Evolutionary conservation across 1,284 basidiomycete species (phyloP), one percentile per base, ranked within the genome.

Genomic region (Cryptococcus jaspeensis): DNA sequence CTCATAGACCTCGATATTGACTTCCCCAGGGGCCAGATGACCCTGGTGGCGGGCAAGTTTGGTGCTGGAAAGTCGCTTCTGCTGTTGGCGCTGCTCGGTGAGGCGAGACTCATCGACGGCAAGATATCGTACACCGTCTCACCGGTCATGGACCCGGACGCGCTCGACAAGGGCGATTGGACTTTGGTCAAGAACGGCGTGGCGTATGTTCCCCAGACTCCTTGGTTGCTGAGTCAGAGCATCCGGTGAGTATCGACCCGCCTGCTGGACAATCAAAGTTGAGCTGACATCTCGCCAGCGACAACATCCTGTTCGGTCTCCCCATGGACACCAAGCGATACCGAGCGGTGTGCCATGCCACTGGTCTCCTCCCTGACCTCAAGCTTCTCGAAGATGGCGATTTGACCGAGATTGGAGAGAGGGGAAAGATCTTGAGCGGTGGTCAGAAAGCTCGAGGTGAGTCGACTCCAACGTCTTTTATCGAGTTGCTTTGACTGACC

Each of bases 81-180:
- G 36, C 78, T 93, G 16, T 40, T 74, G 82, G 88, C 89, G 2
- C 81, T 94, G 20, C 81, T 95, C 4, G 92, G 92, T 13, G 92
- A 96, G 78, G 87, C 88, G 5, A 89, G 92, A 72, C 59, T 93
- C n/a, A 78, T 81, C n/a, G 64, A 69, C 15, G 82, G 82, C 1
- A 65, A 74, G 37, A 75, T 80, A 16, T 79, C 76, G 60, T 73
- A 79, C 79, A 67, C 79, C 75, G 80, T 73, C 46, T 75, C 67
- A 50, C 65, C 64, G 16, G 55, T 65, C 50, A 56, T 64, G 57
- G 52, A 61, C 80, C 83, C 5, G 63, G 73, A 11, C 75, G 77
- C 9, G 75, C 80, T 6, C 78, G 80, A 49, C 82, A 84, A 82
- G 74, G 83, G 78, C 63, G 84, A 81, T 53, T 80, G 88, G 41